phyloP scores from a whole-genome alignment of 805 yeast species.

The Candida jianshihensis region DNA sequence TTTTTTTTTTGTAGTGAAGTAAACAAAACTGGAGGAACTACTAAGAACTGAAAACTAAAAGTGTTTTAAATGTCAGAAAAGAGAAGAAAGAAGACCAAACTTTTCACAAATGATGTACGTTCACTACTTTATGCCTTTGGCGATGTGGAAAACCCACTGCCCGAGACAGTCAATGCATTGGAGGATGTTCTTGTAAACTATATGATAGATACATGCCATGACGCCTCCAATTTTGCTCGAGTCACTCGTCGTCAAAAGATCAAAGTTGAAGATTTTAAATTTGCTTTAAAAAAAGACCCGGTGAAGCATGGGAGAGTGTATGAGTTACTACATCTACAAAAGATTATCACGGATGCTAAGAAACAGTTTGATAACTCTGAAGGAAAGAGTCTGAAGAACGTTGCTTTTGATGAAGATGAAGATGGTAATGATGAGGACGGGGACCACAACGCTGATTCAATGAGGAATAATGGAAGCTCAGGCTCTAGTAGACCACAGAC shows the following conservation, averaged over 20 bases:
- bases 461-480: constrained; percentile 3
- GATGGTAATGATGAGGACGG: constrained; percentile 21
- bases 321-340: constrained; percentile 53
- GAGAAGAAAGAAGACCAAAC: constrained; percentile 32
- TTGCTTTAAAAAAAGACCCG: constrained; percentile 60
- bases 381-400: constrained; percentile 30
- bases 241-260: constrained; percentile 52
- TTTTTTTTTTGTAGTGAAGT: neutral
- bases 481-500: no score
- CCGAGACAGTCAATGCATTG: constrained; percentile 56
- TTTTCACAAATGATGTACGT: constrained; percentile 45
- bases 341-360: constrained; percentile 57
- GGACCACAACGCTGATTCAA: constrained; percentile 24
- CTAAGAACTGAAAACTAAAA: neutral
- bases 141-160: constrained; percentile 59
- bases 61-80: constrained; percentile 11
- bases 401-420: constrained; percentile 20
- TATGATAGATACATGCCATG: constrained; percentile 52
- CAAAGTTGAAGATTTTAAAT: constrained; percentile 66
- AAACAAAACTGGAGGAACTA: no score
- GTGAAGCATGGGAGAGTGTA: constrained; percentile 63
- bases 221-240: constrained; percentile 43
- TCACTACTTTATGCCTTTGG: constrained; percentile 67
- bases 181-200: constrained; percentile 66
- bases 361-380: constrained; percentile 62